Percentiles rank a stretch among this genome's conserved stretches.
phyloP scores from a whole-genome alignment of 306 rosid species.

The Sophora flavescens region DNA sequence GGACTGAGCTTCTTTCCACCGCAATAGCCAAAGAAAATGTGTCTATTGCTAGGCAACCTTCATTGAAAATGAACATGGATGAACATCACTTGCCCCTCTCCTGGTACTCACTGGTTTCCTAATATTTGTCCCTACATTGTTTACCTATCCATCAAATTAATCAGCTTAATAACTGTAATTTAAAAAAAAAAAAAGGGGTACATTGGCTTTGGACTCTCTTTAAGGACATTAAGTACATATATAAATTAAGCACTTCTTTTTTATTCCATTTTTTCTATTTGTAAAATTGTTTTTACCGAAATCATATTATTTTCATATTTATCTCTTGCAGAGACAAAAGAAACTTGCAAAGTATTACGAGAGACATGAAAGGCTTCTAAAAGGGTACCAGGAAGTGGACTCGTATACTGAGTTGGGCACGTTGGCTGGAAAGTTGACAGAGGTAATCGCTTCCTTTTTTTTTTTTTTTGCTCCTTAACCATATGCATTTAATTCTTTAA shows the following conservation, averaged over 20 bases:
- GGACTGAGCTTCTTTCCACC: too few relatives aligned
- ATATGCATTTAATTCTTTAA: not conserved
- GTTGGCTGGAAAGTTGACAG: constrained; percentile 62
- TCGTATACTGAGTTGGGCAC: constrained; percentile 64
- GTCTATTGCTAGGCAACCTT: too few relatives aligned
- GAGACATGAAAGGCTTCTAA: constrained; percentile 75
- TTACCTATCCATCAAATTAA: too few relatives aligned
- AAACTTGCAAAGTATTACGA: constrained; percentile 76
- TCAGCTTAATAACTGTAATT: too few relatives aligned
- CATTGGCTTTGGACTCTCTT: constrained; percentile 60
- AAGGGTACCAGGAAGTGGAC: constrained; percentile 83
- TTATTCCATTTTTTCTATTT: not conserved
- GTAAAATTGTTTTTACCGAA: constrained; percentile 4
- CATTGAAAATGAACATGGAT: too few relatives aligned
- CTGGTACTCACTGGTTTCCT: too few relatives aligned
- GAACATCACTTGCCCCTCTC: too few relatives aligned
- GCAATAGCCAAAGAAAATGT: too few relatives aligned
- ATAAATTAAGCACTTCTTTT: not conserved
- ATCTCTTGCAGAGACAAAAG: constrained; percentile 64
- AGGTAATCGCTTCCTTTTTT: constrained; percentile 51
- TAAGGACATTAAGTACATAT: constrained; percentile 63
- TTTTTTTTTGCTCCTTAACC: too few relatives aligned
- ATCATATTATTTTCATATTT: constrained; percentile 12
- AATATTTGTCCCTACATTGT: too few relatives aligned
- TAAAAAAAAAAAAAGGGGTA: too few relatives aligned